phyloP scores from a whole-genome alignment of 345 rosid species.

The Clarkia xantiana region DNA sequence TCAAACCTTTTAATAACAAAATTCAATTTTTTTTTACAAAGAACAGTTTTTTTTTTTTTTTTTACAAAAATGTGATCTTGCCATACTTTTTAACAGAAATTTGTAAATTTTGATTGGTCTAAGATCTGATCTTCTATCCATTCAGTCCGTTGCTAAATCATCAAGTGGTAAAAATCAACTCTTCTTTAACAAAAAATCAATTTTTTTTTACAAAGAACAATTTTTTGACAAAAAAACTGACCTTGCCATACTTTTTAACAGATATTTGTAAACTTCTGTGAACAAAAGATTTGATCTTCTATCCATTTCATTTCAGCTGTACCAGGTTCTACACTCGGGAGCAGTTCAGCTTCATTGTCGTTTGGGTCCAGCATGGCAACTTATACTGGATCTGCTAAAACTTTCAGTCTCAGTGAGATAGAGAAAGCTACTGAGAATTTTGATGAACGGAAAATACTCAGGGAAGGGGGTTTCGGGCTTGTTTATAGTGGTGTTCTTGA shows the following conservation, averaged over 20 bases:
- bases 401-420: constrained; percentile 61
- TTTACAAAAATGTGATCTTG: constrained; percentile 6
- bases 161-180: constrained; percentile 30
- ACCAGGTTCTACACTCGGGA: constrained; percentile 39
- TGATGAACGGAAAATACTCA: constrained; percentile 52
- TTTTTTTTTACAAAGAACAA: constrained; percentile 3
- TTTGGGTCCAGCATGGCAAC: constrained; percentile 76
- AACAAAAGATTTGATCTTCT: neutral
- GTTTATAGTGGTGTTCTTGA: constrained; percentile 76
- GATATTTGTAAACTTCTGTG: neutral
- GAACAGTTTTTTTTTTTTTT: neutral
- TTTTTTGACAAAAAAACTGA: neutral
- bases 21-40: constrained; percentile 2
- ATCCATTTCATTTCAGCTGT: constrained; percentile 33
- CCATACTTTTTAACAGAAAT: neutral
- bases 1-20: neutral
- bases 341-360: constrained; percentile 68
- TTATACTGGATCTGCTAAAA: constrained; percentile 75
- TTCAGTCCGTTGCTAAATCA: constrained; percentile 48
- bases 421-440: constrained; percentile 69
- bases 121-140: neutral
- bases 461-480: constrained; percentile 94
- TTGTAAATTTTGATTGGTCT: neutral
- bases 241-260: neutral
- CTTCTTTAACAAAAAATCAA: neutral